Evolutionary conservation across 1,284 basidiomycete genomes (phyloP).

Genomic region (Ganoderma lingzhi): DNA sequence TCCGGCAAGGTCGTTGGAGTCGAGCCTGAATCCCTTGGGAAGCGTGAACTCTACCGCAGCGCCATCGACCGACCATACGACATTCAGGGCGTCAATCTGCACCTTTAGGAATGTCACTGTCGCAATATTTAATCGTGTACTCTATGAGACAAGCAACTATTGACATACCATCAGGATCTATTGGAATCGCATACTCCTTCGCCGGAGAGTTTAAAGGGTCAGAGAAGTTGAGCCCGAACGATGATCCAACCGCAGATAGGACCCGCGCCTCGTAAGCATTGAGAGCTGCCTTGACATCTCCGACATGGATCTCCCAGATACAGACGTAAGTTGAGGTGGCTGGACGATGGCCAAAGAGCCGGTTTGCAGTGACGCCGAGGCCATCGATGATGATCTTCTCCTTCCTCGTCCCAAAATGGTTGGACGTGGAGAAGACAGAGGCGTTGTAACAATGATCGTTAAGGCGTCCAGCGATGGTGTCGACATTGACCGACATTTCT

Average conservation of each 20-base stretch:
- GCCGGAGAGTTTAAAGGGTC: slow-evolving; percentile 87
- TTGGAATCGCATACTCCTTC: slow-evolving; percentile 64
- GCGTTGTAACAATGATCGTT: slow-evolving; percentile 58
- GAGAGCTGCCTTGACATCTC: slow-evolving; percentile 65
- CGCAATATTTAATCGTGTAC: slow-evolving; percentile 1
- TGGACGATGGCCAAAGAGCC: slow-evolving; percentile 89
- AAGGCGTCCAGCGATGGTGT: slow-evolving; percentile 63
- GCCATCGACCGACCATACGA: slow-evolving; percentile 59
- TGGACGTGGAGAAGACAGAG: slow-evolving; percentile 43
- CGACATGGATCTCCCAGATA: slow-evolving; percentile 85
- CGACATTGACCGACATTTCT: slow-evolving; percentile 85
- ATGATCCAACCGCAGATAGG: slow-evolving; percentile 60
- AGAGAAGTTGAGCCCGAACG: slow-evolving; percentile 74
- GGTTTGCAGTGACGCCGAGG: slow-evolving; percentile 81
- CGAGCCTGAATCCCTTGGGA: slow-evolving; percentile 67
- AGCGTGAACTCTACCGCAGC: slow-evolving; percentile 66
- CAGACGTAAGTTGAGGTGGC: slow-evolving; percentile 88
- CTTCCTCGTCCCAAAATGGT: slow-evolving; percentile 36
- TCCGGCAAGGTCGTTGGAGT: slow-evolving; percentile 80
- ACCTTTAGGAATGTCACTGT: slow-evolving; percentile 81
- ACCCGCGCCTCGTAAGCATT: slow-evolving; percentile 64
- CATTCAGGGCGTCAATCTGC: slow-evolving; percentile 58
- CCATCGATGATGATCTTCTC: slow-evolving; percentile 72
- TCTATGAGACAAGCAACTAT: background rate
- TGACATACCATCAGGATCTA: slow-evolving; percentile 80